A percentile compares a stretch with the other conserved stretches of the same genome.
Evolutionary conservation across 768 basidiomycete genomes (phyloP).

Genomic region (Kwoniella newhampshirensis): DNA sequence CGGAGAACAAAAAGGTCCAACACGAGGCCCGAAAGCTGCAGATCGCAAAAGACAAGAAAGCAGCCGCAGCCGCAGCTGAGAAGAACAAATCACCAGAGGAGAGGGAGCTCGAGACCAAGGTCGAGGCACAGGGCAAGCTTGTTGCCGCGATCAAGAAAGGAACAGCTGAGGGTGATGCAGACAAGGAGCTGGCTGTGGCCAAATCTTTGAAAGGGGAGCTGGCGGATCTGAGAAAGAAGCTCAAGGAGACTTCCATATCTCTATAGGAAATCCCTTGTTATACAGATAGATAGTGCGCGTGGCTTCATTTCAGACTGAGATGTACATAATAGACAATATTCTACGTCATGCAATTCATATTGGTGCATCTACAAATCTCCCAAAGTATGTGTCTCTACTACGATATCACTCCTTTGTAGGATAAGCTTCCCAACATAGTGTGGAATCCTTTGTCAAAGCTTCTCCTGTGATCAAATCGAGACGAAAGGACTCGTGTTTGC

Average conservation of each 20-base stretch:
- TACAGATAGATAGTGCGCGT: not conserved
- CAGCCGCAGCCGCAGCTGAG: conserved; percentile 53
- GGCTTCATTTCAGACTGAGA: not conserved
- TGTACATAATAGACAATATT: conserved; percentile 7
- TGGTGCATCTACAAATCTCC: not conserved
- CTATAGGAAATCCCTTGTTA: not conserved
- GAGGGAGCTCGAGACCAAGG: conserved; percentile 68
- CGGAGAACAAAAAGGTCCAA: conserved; percentile 43
- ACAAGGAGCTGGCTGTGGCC: conserved; percentile 32
- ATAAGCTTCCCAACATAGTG: not conserved
- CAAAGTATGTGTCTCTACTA: no score
- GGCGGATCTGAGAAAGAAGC: conserved; percentile 42
- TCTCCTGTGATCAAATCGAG: conserved; percentile 7
- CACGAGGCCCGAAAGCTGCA: conserved; percentile 55
- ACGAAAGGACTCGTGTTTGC: not conserved
- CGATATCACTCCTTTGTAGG: not conserved
- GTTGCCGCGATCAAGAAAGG: conserved; percentile 67
- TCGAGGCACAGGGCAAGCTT: conserved; percentile 70
- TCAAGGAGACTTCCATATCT: conserved; percentile 33
- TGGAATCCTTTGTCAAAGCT: conserved; percentile 19
- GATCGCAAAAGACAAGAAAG: conserved; percentile 56
- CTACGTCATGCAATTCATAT: not conserved
- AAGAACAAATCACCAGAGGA: conserved; percentile 68
- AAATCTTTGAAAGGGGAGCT: conserved; percentile 43
- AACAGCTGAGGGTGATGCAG: conserved; percentile 54